Base-by-base conservation (phyloP, 192 early-diverging fungal species). In the Irineochytrium annulatum region DNA sequence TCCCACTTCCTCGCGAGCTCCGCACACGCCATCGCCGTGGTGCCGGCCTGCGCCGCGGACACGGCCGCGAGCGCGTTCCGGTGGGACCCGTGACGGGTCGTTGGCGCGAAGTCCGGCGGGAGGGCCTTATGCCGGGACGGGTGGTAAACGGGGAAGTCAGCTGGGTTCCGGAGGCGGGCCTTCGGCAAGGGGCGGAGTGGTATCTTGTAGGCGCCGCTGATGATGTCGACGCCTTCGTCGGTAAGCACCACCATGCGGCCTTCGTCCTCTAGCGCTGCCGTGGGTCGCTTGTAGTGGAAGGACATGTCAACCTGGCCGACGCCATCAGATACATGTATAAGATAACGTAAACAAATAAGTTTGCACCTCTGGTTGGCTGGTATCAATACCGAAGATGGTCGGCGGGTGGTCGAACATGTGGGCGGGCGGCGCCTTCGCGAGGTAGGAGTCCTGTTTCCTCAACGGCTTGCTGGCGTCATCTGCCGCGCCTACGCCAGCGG, bases 201-300 rank as follows among this genome's bases (percentile, higher is more conserved):
- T n/a, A 37, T 55, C 1, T 31, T 3, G 26, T 57, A 61, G 17
- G n/a, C 37, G 5, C 57, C 59, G 41, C 66, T 74, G 28, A 81
- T 55, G 48, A 81, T 77, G 29, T 81, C 76, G 27, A 81, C 71
- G 8, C 79, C 72, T 35, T 66, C 60, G 28, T 81, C 79, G 27
- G 76, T 78, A 1, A 81, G 60, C n/a, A 81, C 59, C 17, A 81
- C 69, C 28, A 60, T 74, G n/a, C 76, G 57, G 31, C 27, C 22
- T 20, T 78, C 53, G 33, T 54, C 59, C 14, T 55, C n/a, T n/a
- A n/a, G n/a, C n/a, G n/a, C n/a, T n/a, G n/a, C n/a, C n/a, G n/a
- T n/a, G n/a, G n/a, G n/a, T n/a, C n/a, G n/a, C n/a, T n/a, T n/a
- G n/a, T n/a, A n/a, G n/a, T n/a, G n/a, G n/a, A n/a, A n/a, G n/a